Evolutionary conservation across 352 stramenopile genomes (phyloP).

Genomic region (Phytopythium oedochilum): DNA sequence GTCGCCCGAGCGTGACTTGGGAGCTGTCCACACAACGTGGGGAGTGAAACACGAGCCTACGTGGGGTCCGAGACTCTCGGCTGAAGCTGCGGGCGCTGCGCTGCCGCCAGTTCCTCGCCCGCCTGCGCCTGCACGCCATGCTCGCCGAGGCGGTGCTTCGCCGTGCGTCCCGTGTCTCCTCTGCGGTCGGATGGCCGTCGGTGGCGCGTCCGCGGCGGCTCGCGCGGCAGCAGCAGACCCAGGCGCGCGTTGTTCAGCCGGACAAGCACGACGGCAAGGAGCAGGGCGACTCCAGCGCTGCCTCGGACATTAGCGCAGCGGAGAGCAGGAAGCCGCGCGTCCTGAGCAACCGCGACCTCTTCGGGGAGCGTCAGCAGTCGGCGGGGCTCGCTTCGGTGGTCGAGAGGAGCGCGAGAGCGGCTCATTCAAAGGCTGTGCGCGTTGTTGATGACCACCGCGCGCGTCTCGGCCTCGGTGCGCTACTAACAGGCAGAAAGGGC

Average conservation of each 20-base stretch:
- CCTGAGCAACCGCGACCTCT: conserved; percentile 1
- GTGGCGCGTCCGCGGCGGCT: conserved; percentile 12
- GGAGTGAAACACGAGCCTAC: background rate
- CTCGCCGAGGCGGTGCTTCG: conserved; percentile 3
- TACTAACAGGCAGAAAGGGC: background rate
- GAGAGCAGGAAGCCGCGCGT: background rate
- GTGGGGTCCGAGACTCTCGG: background rate
- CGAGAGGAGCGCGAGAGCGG: background rate
- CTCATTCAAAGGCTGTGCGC: background rate
- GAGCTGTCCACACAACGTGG: conserved; percentile 1
- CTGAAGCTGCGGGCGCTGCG: background rate
- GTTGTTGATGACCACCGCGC: background rate
- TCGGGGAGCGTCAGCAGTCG: background rate
- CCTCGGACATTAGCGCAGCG: background rate
- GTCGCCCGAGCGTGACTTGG: background rate
- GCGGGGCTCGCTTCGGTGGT: background rate
- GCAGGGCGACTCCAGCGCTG: background rate
- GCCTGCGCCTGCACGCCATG: background rate
- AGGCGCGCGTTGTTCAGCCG: conserved; percentile 5
- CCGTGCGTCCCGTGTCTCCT: background rate
- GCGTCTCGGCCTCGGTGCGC: background rate
- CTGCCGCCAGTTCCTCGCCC: background rate
- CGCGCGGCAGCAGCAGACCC: conserved; percentile 13
- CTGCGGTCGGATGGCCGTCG: conserved; percentile 16
- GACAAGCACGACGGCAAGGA: conserved; percentile 6